Conservation (phyloP, 2,329 filamentous ascomycete genomes). For the Diaporthe ampelina region DNA sequence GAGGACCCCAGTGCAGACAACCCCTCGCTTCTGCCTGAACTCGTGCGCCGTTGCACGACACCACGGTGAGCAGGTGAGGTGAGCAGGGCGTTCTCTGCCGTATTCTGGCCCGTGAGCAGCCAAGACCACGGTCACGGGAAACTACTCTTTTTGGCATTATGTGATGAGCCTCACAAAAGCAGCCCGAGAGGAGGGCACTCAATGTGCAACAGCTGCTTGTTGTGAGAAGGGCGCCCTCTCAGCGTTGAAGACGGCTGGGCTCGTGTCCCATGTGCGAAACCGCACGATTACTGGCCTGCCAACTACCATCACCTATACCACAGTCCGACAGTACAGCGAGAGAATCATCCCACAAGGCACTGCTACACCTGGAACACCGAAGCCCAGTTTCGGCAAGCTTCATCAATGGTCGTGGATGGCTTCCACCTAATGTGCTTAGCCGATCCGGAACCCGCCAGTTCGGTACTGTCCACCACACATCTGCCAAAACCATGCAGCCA, state of each 20-base stretch:
- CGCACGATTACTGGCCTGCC: neutral
- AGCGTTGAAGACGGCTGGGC: neutral
- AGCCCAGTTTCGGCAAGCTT: conserved; percentile 17
- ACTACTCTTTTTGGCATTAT: neutral
- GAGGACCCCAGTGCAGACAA: neutral
- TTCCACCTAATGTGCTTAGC: conserved; percentile 33
- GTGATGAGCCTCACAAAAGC: neutral
- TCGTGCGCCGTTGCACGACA: conserved; percentile 25
- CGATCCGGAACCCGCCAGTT: conserved; percentile 33
- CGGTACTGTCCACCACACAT: conserved; percentile 34
- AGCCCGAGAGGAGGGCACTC: neutral
- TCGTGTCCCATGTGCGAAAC: conserved; percentile 2
- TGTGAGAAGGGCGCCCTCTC: neutral
- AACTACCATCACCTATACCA: neutral
- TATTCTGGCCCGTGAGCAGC: conserved; percentile 3
- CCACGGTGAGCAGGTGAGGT: conserved; percentile 28
- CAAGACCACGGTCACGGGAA: neutral
- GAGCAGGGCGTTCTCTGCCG: neutral
- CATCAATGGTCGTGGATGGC: conserved; percentile 15
- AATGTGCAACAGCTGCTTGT: neutral
- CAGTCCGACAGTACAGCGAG: neutral
- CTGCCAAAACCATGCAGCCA: conserved; percentile 33
- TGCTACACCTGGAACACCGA: neutral
- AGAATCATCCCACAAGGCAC: neutral
- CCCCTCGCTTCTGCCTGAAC: conserved; percentile 24